Evolutionary conservation across 192 early-diverging fungal genomes (phyloP), one percentile per base, ranked within the genome.

Genomic region (Backusella liffmaniae): DNA sequence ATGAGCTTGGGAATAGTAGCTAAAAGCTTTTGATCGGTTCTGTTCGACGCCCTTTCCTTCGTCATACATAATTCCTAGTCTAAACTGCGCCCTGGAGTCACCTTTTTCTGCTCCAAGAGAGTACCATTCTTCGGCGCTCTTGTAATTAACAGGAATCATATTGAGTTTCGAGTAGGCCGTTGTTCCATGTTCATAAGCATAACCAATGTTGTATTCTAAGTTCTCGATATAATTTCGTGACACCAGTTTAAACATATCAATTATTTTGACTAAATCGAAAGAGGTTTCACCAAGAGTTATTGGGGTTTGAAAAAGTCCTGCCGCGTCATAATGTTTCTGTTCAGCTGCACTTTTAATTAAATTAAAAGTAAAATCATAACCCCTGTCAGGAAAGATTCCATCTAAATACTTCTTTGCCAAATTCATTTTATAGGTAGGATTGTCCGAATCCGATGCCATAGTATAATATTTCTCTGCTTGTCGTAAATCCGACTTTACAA

Each of bases 41-140:
- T 72, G 37, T 1, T 56, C 56, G 1, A 74, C 70, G 6, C 85
- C 83, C 12, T 81, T 76, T 34, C 36, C 65, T 39, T 81, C 82
- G 32, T 75, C 69, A 13, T 66, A 16, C 23, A 62, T 62, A 0
- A 15, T 9, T n/a, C 85, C 85, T 32, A 83, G 12, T 16, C 67
- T 73, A 36, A 65, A 72, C 59, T 81, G 78, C 18, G 80, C 85
- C 0, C 30, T 66, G 1, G 67, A 32, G 26, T 76, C 41, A 41
- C 77, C 81, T 15, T 23, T 44, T 0, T 76, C 56, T 5, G 79
- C 78, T 26, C 81, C 74, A 53, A 70, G 53, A 7, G 53, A 67
- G 41, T 83, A 84, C 78, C 73, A 86, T 30, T 71, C 67, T 74
- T 44, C 56, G 32, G n/a, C 32, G 0, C 9, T 36, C 3, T 3